Base-by-base conservation (phyloP, 75 land plant genomes). In the Cupressus sempervirens region DNA sequence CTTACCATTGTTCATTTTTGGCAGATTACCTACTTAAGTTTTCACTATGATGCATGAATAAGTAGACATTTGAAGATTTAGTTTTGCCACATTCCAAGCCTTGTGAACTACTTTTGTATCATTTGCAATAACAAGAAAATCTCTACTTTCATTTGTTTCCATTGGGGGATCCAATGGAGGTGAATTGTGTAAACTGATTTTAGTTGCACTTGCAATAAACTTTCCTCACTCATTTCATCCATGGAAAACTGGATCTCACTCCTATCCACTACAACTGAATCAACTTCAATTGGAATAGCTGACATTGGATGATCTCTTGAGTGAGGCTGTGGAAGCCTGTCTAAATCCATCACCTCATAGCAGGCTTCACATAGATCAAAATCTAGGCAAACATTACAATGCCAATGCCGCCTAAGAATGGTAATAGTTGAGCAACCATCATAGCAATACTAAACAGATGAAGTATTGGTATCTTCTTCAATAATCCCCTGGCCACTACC, bases 381-480 rank as follows among this genome's bases (percentile, higher is more conserved):
- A 90, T 98, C 99, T 83, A 98, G 98, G 88, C 99, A 98, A 82
- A 98, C 86, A 84, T 90, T 96, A 81, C 99, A 98, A 87, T 98
- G 99, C 99, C 99, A 98, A 26, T 98, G 89, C 15, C 94, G 87
- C 82, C 99, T 85, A 36, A 92, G 93, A 32, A 98, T 98, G 18
- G 99, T 98, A 75, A 98, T 98, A 30, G 97, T 96, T n/a, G 97
- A 91, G 87, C 99, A 98, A 41, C 99, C 99, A 91, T 98, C 99
- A 88, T 98, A 98, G 84, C 99, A 98, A 54, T 96, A 98, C 48
- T 98, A 98, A 13, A 96, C 98, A 68, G 99, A 98, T 41, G 98
- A 94, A 62, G 93, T 94, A 35, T 94, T 84, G 45, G 97, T 88
- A 87, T 98, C 99, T 77, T 98, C 99, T 80, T 96, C 99, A 84